Evolutionary conservation across 1,284 basidiomycete species (phyloP).

Genomic region (Melampsora larici-populina): DNA sequence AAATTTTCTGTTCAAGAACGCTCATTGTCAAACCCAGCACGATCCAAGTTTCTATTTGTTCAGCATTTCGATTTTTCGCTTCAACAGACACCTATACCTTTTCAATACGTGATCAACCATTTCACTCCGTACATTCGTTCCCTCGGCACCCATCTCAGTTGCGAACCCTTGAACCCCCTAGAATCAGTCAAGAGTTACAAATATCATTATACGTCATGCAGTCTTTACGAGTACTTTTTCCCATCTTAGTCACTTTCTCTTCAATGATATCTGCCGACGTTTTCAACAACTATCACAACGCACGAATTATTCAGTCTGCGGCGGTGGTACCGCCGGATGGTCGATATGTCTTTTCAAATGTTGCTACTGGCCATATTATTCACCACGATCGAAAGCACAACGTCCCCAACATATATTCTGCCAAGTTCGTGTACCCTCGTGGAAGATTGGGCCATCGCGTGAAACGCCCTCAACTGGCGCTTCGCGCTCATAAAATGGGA

Average conservation of each 20-base stretch:
- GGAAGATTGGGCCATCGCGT: not conserved
- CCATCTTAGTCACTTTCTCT: not conserved
- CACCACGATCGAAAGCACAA: slow-evolving; percentile 35
- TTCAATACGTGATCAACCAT: not conserved
- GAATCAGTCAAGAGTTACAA: not conserved
- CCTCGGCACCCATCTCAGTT: not conserved
- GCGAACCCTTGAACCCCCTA: not conserved
- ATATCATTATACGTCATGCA: not conserved
- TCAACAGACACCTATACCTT: too few species aligned
- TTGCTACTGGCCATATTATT: slow-evolving; percentile 16
- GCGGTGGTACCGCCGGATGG: slow-evolving; percentile 28
- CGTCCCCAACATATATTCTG: slow-evolving; percentile 35
- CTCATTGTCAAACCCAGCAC: too few species aligned
- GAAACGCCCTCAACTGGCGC: slow-evolving; percentile 7
- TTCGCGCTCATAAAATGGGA: slow-evolving; percentile 20
- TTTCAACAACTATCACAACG: slow-evolving; percentile 41
- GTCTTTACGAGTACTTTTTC: not conserved
- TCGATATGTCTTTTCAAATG: slow-evolving; percentile 31
- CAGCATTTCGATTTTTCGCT: too few species aligned
- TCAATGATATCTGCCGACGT: slow-evolving; percentile 4
- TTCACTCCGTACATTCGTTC: not conserved
- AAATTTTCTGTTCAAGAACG: too few species aligned
- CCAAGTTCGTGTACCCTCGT: not conserved
- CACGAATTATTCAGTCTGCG: slow-evolving; percentile 29
- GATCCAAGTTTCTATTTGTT: too few species aligned